Evolutionary conservation across 805 yeast genomes (phyloP).

Genomic region (Candida patagonica): DNA sequence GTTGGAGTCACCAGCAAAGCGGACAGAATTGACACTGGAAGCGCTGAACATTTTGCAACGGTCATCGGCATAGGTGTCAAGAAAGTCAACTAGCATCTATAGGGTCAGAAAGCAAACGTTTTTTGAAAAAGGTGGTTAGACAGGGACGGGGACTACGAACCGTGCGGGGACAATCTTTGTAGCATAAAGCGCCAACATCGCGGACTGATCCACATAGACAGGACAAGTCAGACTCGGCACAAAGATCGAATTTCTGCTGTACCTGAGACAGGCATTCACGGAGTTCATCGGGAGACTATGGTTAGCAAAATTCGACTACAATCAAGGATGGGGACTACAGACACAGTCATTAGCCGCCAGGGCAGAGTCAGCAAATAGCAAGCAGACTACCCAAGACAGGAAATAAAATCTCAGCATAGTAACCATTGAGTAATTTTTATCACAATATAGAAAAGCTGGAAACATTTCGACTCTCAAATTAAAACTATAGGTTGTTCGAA

Average conservation of each 20-base stretch:
- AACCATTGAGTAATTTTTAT: no score
- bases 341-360: not conserved
- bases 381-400: no score
- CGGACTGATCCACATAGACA: conserved; percentile 7
- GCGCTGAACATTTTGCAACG: conserved; percentile 5
- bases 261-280: conserved; percentile 6
- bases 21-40: conserved; percentile 7
- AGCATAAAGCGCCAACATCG: conserved; percentile 5
- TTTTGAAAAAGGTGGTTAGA: not conserved
- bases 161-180: conserved; percentile 5
- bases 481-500: no score
- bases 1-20: conserved; percentile 14
- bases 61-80: conserved; percentile 6
- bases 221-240: conserved; percentile 6
- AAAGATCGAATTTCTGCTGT: conserved; percentile 1
- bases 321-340: not conserved
- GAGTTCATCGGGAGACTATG: not conserved
- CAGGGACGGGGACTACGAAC: conserved; percentile 2
- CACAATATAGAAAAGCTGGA: no score
- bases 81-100: conserved; percentile 3
- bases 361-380: not conserved
- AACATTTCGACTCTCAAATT: no score
- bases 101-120: not conserved
- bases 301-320: not conserved
- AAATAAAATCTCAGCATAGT: no score